phyloP scores from a whole-genome alignment of 2,329 filamentous ascomycete genomes.

The Claviceps pazoutovae region DNA sequence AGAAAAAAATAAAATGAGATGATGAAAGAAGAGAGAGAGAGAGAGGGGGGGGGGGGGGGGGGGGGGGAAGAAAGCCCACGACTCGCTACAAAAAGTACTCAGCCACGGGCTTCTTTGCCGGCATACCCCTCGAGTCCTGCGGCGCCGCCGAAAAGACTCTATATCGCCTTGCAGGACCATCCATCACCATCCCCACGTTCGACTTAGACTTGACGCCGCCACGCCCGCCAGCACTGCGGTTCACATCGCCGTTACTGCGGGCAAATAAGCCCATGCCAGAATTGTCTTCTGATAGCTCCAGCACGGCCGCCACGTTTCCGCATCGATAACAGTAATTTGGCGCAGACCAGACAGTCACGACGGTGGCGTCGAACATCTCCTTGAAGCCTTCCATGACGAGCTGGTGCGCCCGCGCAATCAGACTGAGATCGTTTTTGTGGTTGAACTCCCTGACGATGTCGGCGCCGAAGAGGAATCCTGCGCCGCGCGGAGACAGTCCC shows the following conservation, averaged over 20 bases:
- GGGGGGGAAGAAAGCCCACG: neutral
- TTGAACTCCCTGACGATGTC: slow-evolving; percentile 97
- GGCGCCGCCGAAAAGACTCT: slow-evolving; percentile 93
- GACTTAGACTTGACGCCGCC: slow-evolving; percentile 36
- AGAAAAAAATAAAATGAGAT: neutral
- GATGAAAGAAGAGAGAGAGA: neutral
- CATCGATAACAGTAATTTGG: slow-evolving; percentile 96
- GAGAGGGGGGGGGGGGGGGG: neutral
- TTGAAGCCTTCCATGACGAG: slow-evolving; percentile 99
- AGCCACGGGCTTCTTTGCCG: slow-evolving; percentile 93
- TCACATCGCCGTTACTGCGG: slow-evolving; percentile 57
- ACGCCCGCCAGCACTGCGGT: slow-evolving; percentile 37
- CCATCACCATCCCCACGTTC: slow-evolving; percentile 27
- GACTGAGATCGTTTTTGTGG: slow-evolving; percentile 77
- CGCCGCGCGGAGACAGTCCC: slow-evolving; percentile 85
- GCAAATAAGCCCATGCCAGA: slow-evolving; percentile 58
- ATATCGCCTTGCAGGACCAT: slow-evolving; percentile 77
- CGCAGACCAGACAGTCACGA: slow-evolving; percentile 97
- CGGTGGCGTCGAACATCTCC: slow-evolving; percentile 93
- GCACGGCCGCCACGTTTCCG: slow-evolving; percentile 86
- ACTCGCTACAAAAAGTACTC: slow-evolving; percentile 71
- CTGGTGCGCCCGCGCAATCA: slow-evolving; percentile 91
- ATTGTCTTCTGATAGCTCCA: slow-evolving; percentile 82
- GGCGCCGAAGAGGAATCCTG: slow-evolving; percentile 87
- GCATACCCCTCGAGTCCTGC: slow-evolving; percentile 93